Evolutionary conservation across 495 filamentous ascomycete genomes (phyloP).

Genomic region (Aspergillus asperescens): DNA sequence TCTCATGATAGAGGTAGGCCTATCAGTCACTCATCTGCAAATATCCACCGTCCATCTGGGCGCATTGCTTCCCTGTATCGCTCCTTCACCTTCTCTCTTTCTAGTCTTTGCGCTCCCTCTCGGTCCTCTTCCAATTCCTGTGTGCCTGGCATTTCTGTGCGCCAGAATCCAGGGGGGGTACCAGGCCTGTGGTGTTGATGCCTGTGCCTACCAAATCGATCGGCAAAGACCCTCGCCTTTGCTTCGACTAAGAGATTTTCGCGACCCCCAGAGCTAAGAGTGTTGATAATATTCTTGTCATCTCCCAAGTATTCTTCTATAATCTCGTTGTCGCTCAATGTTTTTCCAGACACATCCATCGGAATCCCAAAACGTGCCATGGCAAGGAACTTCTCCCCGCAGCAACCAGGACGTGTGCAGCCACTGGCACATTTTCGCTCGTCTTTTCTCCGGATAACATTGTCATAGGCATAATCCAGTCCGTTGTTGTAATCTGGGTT

Average conservation of each 20-base stretch:
- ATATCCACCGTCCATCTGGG: conserved; percentile 66
- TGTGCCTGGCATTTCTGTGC: conserved; percentile 78
- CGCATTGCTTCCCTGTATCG: conserved; percentile 79
- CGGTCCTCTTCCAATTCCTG: conserved; percentile 65
- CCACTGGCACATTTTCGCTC: conserved; percentile 72
- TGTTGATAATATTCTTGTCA: conserved; percentile 33
- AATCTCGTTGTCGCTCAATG: conserved; percentile 48
- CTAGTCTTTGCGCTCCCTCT: conserved; percentile 53
- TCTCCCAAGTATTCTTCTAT: conserved; percentile 66
- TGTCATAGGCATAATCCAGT: conserved; percentile 64
- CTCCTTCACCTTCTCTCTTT: conserved; percentile 60
- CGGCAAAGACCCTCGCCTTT: conserved; percentile 59
- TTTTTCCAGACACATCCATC: conserved; percentile 13
- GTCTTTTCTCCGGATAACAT: conserved; percentile 67
- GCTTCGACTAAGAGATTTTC: conserved; percentile 60
- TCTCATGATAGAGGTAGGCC: not conserved
- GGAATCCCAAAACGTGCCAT: conserved; percentile 49
- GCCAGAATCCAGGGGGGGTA: conserved; percentile 86
- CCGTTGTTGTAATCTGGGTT: conserved; percentile 73
- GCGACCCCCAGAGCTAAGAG: conserved; percentile 47
- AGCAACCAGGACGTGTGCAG: conserved; percentile 72
- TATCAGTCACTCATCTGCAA: conserved; percentile 64
- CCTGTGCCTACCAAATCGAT: conserved; percentile 69
- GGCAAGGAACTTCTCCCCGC: conserved; percentile 64
- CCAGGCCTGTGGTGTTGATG: conserved; percentile 62